phyloP scores from a whole-genome alignment of 2,329 filamentous ascomycete genomes.

The Aureobasidium sp. region DNA sequence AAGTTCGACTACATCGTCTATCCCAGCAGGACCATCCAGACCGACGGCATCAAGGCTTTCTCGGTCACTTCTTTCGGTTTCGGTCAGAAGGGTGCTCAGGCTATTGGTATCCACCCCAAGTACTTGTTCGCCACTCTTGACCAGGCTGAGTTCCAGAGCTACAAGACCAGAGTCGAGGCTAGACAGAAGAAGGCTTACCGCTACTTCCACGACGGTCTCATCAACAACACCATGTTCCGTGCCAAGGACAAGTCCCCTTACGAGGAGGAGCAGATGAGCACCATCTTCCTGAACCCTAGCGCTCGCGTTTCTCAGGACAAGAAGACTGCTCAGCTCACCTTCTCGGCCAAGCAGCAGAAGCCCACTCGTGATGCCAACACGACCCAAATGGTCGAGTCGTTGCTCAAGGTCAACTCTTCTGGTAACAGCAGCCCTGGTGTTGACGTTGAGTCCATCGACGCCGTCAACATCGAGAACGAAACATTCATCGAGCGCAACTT shows the following conservation, averaged over 20 bases:
- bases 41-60: conserved; percentile 96
- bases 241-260: conserved; percentile 91
- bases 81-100: conserved; percentile 97
- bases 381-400: conserved; percentile 66
- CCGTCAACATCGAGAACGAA: conserved; percentile 87
- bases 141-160: conserved; percentile 70
- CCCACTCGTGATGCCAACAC: conserved; percentile 57
- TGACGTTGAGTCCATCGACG: conserved; percentile 81
- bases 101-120: conserved; percentile 91
- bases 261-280: conserved; percentile 74
- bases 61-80: conserved; percentile 98
- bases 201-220: conserved; percentile 95
- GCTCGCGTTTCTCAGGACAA: conserved; percentile 79
- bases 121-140: conserved; percentile 95
- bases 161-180: conserved; percentile 81
- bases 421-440: conserved; percentile 74
- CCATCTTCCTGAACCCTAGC: conserved; percentile 88
- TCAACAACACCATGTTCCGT: conserved; percentile 97
- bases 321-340: conserved; percentile 75
- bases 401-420: conserved; percentile 55
- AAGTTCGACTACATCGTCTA: conserved; percentile 97
- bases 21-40: conserved; percentile 90
- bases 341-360: conserved; percentile 63
- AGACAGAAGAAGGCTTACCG: conserved; percentile 98
- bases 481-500: conserved; percentile 96